Evolutionary conservation across 495 filamentous ascomycete species (phyloP).

Genomic region (Oidiodendron maius): DNA sequence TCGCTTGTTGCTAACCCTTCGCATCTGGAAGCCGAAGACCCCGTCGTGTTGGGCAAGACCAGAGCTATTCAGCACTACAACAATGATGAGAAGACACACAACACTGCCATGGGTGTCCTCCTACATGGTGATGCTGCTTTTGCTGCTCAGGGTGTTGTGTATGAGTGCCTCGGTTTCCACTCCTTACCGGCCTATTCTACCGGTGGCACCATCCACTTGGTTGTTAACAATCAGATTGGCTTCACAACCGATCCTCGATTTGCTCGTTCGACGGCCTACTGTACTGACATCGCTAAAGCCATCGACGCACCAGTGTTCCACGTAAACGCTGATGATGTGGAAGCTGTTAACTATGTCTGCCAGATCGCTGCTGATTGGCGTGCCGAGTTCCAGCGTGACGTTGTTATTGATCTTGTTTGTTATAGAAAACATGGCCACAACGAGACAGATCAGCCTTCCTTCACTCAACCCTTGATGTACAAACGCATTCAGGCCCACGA

Average conservation of each 20-base stretch:
- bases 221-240: constrained; percentile 99
- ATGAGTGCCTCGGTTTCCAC: constrained; percentile 98
- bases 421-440: constrained; percentile 99
- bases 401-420: constrained; percentile 96
- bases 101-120: constrained; percentile 88
- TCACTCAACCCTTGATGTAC: constrained; percentile 99
- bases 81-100: constrained; percentile 81
- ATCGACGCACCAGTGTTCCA: constrained; percentile 99
- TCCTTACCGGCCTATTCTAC: constrained; percentile 92
- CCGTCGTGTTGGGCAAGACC: constrained; percentile 95
- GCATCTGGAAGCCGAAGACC: constrained; percentile 97
- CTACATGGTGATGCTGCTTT: constrained; percentile 97
- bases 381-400: constrained; percentile 94
- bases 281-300: constrained; percentile 97
- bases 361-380: constrained; percentile 96
- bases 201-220: constrained; percentile 92
- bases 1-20: constrained; percentile 98
- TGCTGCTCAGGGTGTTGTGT: constrained; percentile 92
- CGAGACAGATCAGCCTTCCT: constrained; percentile 97
- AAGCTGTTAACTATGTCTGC: constrained; percentile 97
- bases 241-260: constrained; percentile 99
- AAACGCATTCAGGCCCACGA: constrained; percentile 83
- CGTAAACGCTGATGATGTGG: constrained; percentile 96
- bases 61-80: constrained; percentile 99
- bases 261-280: constrained; percentile 95